Percentiles rank a stretch among this genome's conserved stretches.
Conservation (phyloP, 2,329 filamentous ascomycete genomes). For the Fusarium chuoi region DNA sequence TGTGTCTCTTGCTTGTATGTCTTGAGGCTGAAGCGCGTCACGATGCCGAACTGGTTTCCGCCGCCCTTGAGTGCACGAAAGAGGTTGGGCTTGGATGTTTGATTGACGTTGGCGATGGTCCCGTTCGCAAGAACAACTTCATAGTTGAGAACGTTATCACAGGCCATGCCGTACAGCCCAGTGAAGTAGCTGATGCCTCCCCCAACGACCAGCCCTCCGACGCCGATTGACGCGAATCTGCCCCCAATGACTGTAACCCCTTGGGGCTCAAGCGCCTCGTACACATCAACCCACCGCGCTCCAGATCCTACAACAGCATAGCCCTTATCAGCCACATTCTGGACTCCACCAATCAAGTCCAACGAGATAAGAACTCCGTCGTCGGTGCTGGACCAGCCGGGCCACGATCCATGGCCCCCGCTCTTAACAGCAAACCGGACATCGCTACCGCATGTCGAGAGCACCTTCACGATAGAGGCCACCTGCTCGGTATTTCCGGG, state of each 20-base stretch:
- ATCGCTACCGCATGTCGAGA: neutral
- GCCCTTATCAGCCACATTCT: neutral
- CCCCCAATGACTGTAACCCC: neutral
- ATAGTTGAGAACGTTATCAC: neutral
- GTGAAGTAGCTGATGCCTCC: neutral
- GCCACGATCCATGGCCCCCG: neutral
- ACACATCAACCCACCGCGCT: neutral
- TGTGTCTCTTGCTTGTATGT: neutral
- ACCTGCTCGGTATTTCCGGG: accelerated
- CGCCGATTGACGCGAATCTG: neutral
- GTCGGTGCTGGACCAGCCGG: neutral
- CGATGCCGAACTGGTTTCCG: neutral
- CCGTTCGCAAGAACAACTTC: neutral
- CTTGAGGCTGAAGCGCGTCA: neutral
- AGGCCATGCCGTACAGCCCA: neutral
- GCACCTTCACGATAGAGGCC: neutral
- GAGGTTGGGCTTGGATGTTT: neutral
- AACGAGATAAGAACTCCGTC: neutral
- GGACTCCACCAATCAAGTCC: neutral
- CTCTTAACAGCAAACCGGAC: neutral
- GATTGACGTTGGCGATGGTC: neutral
- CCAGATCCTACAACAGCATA: neutral
- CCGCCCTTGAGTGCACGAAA: neutral
- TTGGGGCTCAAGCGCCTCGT: neutral
- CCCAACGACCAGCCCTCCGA: neutral